Evolutionary conservation across 768 basidiomycete species (phyloP).

Genomic region (Leccinellum albellum): DNA sequence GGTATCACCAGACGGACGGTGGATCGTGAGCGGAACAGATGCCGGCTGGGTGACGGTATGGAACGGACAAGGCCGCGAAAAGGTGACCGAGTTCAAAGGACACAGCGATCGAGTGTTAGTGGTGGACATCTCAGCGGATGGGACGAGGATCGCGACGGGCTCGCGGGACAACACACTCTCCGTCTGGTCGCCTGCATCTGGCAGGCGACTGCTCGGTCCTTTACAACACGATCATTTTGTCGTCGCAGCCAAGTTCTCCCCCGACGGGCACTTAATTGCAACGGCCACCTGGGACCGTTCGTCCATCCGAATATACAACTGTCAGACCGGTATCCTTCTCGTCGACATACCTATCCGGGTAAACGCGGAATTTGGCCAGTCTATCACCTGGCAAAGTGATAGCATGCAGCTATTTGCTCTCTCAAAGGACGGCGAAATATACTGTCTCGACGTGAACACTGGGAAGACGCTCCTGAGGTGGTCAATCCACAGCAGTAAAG

Average conservation of each 20-base stretch:
- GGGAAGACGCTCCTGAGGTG: not conserved
- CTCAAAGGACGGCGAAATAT: not conserved
- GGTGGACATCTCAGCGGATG: not conserved
- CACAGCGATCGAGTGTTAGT: not conserved
- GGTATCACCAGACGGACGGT: not conserved
- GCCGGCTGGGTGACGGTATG: not conserved
- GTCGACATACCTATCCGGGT: not conserved
- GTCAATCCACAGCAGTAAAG: not conserved
- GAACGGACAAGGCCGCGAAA: not conserved
- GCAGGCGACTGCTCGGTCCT: not conserved
- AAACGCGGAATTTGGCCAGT: not conserved
- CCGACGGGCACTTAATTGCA: not conserved
- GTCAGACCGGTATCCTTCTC: not conserved
- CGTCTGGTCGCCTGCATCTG: not conserved
- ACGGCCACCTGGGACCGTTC: not conserved
- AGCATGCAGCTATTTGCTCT: not conserved
- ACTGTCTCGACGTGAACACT: not conserved
- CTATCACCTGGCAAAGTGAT: not conserved
- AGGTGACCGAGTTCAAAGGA: not conserved
- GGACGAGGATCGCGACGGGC: not conserved
- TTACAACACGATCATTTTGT: not conserved
- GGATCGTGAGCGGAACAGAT: not conserved
- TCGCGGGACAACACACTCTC: not conserved
- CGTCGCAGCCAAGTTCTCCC: not conserved
- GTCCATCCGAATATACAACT: not conserved